Evolutionary conservation across 495 filamentous ascomycete genomes (phyloP).

Genomic region (Physcia stellaris): DNA sequence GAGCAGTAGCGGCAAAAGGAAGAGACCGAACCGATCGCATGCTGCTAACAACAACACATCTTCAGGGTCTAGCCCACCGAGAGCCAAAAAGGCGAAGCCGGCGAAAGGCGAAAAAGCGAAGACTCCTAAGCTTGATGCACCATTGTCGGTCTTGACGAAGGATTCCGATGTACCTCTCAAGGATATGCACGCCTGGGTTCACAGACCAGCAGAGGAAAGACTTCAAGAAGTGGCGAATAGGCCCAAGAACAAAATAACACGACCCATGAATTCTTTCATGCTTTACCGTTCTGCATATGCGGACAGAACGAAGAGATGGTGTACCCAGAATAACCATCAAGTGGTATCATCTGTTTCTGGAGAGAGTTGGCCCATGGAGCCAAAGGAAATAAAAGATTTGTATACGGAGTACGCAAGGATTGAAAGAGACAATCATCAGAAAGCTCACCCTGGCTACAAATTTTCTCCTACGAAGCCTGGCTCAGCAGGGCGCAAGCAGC

Average conservation of each 20-base stretch:
- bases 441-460: conserved; percentile 85
- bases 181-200: conserved; percentile 76
- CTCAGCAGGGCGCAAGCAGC: conserved; percentile 33
- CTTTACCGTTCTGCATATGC: conserved; percentile 90
- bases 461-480: conserved; percentile 74
- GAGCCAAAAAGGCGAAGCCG: conserved; percentile 16
- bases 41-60: conserved; percentile 15
- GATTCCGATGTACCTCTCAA: conserved; percentile 48
- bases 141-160: conserved; percentile 68
- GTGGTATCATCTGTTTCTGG: conserved; percentile 77
- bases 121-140: conserved; percentile 43
- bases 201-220: conserved; percentile 52
- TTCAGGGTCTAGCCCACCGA: conserved; percentile 25
- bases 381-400: conserved; percentile 52
- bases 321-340: conserved; percentile 85
- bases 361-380: conserved; percentile 73
- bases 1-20: conserved; percentile 22
- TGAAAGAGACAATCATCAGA: conserved; percentile 75
- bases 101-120: conserved; percentile 40
- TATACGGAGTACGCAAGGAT: conserved; percentile 71
- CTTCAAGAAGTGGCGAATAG: conserved; percentile 50
- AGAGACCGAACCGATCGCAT: conserved; percentile 33
- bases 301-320: conserved; percentile 70
- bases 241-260: conserved; percentile 67
- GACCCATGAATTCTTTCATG: conserved; percentile 99